Conservation (phyloP, 108 stramenopile genomes). For the Nitzschia sp. region DNA sequence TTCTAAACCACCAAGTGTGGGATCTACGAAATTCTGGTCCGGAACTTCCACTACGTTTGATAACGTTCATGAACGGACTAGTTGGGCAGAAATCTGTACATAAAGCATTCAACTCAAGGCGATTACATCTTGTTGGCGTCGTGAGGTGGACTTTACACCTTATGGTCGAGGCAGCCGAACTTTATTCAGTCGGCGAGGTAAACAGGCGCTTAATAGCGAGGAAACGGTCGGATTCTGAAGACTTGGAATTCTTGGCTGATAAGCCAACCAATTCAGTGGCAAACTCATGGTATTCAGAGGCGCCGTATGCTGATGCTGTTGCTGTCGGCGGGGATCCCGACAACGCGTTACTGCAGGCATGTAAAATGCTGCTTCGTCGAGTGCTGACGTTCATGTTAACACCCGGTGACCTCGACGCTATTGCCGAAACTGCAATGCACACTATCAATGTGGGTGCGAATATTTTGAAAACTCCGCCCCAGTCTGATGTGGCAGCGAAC, state of each 20-base stretch:
- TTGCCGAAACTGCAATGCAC: constrained; percentile 84
- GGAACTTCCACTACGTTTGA: constrained; percentile 70
- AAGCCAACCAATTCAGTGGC: constrained; percentile 19
- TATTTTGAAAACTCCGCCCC: constrained; percentile 30
- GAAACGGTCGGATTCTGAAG: constrained; percentile 20
- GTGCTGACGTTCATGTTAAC: constrained; percentile 89
- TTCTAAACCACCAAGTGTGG: constrained; percentile 92
- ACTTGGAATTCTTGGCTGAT: constrained; percentile 5
- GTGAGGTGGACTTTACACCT: constrained; percentile 87
- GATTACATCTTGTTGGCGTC: constrained; percentile 82
- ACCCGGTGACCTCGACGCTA: constrained; percentile 83
- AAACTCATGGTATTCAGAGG: constrained; percentile 63
- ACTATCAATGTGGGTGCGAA: constrained; percentile 65
- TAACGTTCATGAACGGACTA: constrained; percentile 77
- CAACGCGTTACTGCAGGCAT: constrained; percentile 69
- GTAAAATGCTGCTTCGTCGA: constrained; percentile 82
- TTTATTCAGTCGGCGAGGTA: constrained; percentile 62
- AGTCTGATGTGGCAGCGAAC: neutral
- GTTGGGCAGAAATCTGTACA: constrained; percentile 77
- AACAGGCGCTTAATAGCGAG: constrained; percentile 11
- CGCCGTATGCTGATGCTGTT: constrained; percentile 64
- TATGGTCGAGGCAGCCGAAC: constrained; percentile 85
- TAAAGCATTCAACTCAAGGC: constrained; percentile 86
- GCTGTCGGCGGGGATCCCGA: constrained; percentile 87
- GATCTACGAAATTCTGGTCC: constrained; percentile 72